phyloP scores from a whole-genome alignment of 768 basidiomycete genomes.

The Kwoniella dejecticola region DNA sequence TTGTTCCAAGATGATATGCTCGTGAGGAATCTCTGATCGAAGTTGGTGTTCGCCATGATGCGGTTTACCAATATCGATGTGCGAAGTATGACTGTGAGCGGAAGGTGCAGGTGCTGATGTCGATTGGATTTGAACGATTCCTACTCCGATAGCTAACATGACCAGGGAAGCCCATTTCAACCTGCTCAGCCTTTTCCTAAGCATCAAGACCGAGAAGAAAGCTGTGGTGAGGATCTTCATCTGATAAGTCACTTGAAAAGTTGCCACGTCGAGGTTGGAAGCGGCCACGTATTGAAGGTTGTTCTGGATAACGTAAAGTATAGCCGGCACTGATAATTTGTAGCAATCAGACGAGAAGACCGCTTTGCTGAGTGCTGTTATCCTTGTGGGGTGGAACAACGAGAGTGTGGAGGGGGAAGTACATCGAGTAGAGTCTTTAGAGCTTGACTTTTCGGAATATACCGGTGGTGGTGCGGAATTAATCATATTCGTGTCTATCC shows the following conservation, averaged over 20 bases:
- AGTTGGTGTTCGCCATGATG: conserved; percentile 33
- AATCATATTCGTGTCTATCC: conserved; percentile 59
- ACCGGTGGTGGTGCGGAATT: conserved; percentile 22
- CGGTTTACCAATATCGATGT: conserved; percentile 1
- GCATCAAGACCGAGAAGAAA: conserved; percentile 77
- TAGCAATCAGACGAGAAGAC: conserved; percentile 90
- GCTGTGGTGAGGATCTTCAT: conserved; percentile 97
- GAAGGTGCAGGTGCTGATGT: conserved; percentile 31
- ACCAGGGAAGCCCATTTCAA: conserved; percentile 82
- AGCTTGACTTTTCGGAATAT: conserved; percentile 26
- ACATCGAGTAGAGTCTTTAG: conserved; percentile 5
- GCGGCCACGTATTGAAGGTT: conserved; percentile 94
- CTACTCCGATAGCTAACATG: conserved; percentile 84
- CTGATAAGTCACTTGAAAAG: conserved; percentile 95
- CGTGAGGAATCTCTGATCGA: conserved; percentile 45
- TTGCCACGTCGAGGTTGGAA: conserved; percentile 89
- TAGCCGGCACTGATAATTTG: conserved; percentile 95
- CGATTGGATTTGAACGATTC: conserved; percentile 86
- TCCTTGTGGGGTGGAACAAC: conserved; percentile 55
- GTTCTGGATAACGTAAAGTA: conserved; percentile 94
- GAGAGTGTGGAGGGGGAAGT: conserved; percentile 21
- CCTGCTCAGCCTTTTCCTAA: conserved; percentile 71
- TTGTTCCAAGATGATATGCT: neutral
- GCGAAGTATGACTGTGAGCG: conserved; percentile 3
- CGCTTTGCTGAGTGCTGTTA: conserved; percentile 66